A percentile compares a stretch with the other conserved stretches of the same genome.
Evolutionary conservation across 441 rosid species (phyloP).

Genomic region (Populus trichocarpa): DNA sequence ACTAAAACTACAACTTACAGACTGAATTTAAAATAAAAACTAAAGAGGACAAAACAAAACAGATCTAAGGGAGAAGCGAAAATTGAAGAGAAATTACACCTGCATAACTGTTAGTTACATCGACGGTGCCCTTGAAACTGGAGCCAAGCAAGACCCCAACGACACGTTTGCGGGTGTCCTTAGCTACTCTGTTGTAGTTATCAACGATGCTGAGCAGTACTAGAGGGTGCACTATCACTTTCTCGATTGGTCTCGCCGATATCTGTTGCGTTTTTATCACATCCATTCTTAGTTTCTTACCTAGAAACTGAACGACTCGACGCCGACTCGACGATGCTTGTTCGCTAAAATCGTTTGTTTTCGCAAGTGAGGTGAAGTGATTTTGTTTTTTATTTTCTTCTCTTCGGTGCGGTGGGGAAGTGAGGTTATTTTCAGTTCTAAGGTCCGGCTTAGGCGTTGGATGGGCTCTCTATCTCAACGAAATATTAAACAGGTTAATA

Average conservation of each 20-base stretch:
- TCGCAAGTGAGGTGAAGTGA: not conserved
- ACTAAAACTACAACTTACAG: not conserved
- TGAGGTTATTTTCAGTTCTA: not conserved
- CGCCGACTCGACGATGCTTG: not conserved
- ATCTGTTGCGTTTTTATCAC: slow-evolving; percentile 80
- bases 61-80: slow-evolving; percentile 3
- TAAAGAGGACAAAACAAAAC: not conserved
- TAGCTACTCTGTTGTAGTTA: slow-evolving; percentile 84
- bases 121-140: slow-evolving; percentile 66
- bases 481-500: not conserved
- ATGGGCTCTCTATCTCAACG: not conserved
- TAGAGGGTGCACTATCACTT: slow-evolving; percentile 83
- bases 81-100: slow-evolving; percentile 29
- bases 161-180: slow-evolving; percentile 79
- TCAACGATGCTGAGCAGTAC: slow-evolving; percentile 88
- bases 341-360: not conserved
- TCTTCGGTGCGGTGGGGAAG: not conserved
- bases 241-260: slow-evolving; percentile 67
- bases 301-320: not conserved
- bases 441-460: not conserved
- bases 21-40: not conserved
- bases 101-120: slow-evolving; percentile 85
- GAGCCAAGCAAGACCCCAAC: slow-evolving; percentile 75
- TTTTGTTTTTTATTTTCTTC: not conserved
- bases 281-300: slow-evolving; percentile 42